phyloP scores from a whole-genome alignment of 164 flowering plant species.

The Magnolia sinica region DNA sequence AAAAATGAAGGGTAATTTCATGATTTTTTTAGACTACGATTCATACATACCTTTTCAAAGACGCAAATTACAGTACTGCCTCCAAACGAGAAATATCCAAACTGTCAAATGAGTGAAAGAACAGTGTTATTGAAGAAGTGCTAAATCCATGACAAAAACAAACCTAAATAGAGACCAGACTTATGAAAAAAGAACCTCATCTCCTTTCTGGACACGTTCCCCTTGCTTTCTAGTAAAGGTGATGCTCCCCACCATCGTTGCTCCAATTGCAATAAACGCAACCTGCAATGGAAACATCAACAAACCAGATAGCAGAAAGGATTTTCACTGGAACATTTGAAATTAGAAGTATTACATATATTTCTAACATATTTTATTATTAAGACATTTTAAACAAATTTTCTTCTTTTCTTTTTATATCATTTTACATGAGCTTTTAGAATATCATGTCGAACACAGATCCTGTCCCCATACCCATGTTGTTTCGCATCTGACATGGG shows the following conservation, averaged over 20 bases:
- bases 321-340: neutral
- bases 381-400: neutral
- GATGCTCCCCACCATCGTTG: conserved; percentile 98
- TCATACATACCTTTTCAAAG: conserved; percentile 82
- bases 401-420: no score
- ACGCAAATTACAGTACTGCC: conserved; percentile 94
- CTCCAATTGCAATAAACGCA: conserved; percentile 95
- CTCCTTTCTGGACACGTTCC: conserved; percentile 73
- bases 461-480: neutral
- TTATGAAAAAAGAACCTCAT: conserved; percentile 57
- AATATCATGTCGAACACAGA: neutral
- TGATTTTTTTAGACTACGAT: neutral
- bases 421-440: neutral
- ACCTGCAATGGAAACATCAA: conserved; percentile 48
- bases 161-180: neutral
- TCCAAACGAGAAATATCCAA: conserved; percentile 96
- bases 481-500: neutral
- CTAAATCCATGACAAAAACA: neutral
- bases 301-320: neutral
- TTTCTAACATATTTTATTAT: no score
- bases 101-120: conserved; percentile 39
- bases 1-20: neutral
- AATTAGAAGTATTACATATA: neutral
- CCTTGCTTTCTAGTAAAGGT: conserved; percentile 67
- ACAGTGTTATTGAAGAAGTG: neutral